Base-by-base conservation (phyloP, 805 yeast species). In the Metschnikowia similis region DNA sequence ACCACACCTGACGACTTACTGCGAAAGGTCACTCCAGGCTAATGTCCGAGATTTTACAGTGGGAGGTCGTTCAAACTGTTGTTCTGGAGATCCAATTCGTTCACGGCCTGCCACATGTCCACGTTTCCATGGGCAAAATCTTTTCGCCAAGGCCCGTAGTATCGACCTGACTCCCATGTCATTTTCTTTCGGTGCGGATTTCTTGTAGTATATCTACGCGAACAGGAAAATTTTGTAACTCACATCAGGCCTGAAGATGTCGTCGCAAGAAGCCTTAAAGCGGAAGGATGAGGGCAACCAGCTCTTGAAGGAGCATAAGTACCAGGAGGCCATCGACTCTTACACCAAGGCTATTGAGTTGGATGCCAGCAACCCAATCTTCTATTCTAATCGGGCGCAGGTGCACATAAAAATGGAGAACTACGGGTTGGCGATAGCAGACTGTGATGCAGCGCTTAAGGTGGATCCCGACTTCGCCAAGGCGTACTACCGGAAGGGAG, bases 341-440 rank as follows among this genome's bases (percentile, higher is more conserved):
- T 92, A 94, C 66, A 79, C 92, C 1, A 65, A 76, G 53, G 97
- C 97, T 8, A 85, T 92, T 34, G 84, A 76, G 29, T 56, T 85
- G 11, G 85, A 85, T 56, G 66, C 76, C 10, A 56, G 70, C 4
- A 83, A 84, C 46, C 81, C 87, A 2, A 76, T 84, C 31, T 82
- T 85, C 54, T 89, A 75, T 63, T 84, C 96, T 8, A 92, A 92
- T 67, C 76, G 97, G 55, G 97, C 98, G 0, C 90, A 89, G 64
- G 96, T 89, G 0, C 85, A 90, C 57, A 82, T 92, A 62, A 88
- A 89, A 60, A 66, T 84, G 49, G 99, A 92, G 65, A 85, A 84
- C 59, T 91, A 85, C 65, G 98, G 97, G 3, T 74, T 81, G 48
- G 96, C 97, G 0, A 78, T 91, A 2, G 72, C 66, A n/a, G 97